Percentiles rank a stretch among this genome's conserved stretches.
These are phyloP conservation scores for Sequoiadendron giganteum DNA, from an alignment of 75 land plant genomes.

Conservation along the genomic window DNA sequence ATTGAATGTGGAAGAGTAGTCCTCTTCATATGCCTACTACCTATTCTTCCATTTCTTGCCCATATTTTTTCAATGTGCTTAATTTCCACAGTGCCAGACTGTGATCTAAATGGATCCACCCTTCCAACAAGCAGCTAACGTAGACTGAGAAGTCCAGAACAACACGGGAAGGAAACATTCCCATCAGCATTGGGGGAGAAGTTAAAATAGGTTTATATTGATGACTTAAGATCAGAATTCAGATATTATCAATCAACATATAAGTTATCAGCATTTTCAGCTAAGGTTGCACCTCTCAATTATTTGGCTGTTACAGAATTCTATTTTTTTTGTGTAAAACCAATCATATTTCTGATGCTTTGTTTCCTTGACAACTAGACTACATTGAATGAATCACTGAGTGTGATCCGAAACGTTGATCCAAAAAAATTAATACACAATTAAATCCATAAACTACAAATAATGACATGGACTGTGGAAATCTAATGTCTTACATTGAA, in stretches of 20 bases:
- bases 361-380: not conserved
- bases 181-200: not conserved
- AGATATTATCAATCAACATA: not conserved
- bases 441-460: no score
- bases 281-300: not conserved
- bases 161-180: not conserved
- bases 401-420: no score
- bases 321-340: not conserved
- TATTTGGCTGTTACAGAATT: not conserved
- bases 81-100: not conserved
- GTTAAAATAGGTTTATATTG: not conserved
- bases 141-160: not conserved
- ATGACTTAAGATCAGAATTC: not conserved
- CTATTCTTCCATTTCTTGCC: not conserved
- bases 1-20: no score
- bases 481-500: no score
- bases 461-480: no score
- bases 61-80: not conserved
- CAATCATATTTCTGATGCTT: not conserved
- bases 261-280: not conserved
- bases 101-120: not conserved
- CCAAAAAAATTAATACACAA: no score
- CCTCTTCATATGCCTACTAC: not conserved
- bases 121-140: not conserved
- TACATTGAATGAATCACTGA: not conserved